These are phyloP conservation scores for Torrubiella hemipterigena DNA, from an alignment of 2,329 filamentous ascomycete genomes.

Conservation along the genomic window DNA sequence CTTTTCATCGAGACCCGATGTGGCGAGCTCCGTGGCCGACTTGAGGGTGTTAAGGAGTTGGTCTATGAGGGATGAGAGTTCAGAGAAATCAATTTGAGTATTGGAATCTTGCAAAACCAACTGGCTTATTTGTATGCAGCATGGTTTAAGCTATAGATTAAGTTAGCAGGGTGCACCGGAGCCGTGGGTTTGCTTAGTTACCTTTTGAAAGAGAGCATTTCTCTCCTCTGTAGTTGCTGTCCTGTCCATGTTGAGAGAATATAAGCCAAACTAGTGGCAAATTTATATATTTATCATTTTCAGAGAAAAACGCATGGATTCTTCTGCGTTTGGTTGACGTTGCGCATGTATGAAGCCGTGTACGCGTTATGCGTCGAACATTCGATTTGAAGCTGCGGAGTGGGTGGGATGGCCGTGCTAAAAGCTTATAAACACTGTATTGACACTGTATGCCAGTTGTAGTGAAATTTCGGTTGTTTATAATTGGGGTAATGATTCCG, in stretches of 20 bases:
- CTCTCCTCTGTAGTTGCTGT: slow-evolving; percentile 12
- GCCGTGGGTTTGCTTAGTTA: slow-evolving; percentile 6
- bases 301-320: too few relatives aligned
- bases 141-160: slow-evolving; percentile 44
- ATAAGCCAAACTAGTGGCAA: too few relatives aligned
- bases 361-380: too few relatives aligned
- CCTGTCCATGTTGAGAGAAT: slow-evolving; percentile 13
- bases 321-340: too few relatives aligned
- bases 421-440: too few relatives aligned
- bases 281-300: too few relatives aligned
- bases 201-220: slow-evolving; percentile 20
- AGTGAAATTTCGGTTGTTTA: too few relatives aligned
- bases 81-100: slow-evolving; percentile 25
- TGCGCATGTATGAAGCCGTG: too few relatives aligned
- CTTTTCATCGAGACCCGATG: slow-evolving; percentile 53
- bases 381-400: too few relatives aligned
- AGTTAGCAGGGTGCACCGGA: neutral
- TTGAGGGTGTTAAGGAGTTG: slow-evolving; percentile 34
- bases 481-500: too few relatives aligned
- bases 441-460: too few relatives aligned
- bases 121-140: slow-evolving; percentile 48
- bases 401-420: too few relatives aligned
- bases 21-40: slow-evolving; percentile 23
- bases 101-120: slow-evolving; percentile 37
- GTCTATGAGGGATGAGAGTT: slow-evolving; percentile 31